Base-by-base conservation (phyloP, 345 rosid species). In the Leavenworthia alabamica region DNA sequence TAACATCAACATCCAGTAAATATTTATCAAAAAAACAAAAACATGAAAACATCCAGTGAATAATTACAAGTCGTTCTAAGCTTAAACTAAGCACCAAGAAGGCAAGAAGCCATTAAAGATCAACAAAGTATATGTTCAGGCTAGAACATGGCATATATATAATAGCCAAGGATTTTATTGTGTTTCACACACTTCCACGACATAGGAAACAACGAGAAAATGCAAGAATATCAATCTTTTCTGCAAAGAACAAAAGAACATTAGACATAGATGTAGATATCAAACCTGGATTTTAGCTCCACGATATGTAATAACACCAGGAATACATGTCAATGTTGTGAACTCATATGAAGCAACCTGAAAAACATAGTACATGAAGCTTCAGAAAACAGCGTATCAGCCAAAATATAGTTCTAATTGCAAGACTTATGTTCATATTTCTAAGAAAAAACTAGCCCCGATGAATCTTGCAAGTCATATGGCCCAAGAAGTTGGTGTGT, bases 301-400 rank as follows among this genome's bases (percentile, higher is more conserved):
- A 72, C 94, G 89, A 60, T 93, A 93, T 24, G 61, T 32, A 51
- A 93, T 93, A 71, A 89, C 99, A 16, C 96, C 97, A 1, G 97
- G 99, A 73, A 93, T 93, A 74, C 97, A 93, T 54, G 99, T 93
- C 72, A 89, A 78, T 13, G 97, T 93, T 4, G 99, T 93, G 77
- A 93, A 93, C 73, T 93, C 99, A 62, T 93, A 93, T 11, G 97
- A 93, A 61, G 99, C 97, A 74, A 93, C 96, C 99, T 93, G 82
- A 20, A 73, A 49, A 62, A 22, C 31, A 56, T 20, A 31, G 44
- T 8, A 42, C 24, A 61, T 9, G 15, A 13, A 44, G 8, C 27
- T 17, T 69, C 19, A 70, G 51, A 70, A 59, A 51, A 22, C 24
- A 42, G 14, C n/a, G 47, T 17, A 17, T 17, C 11, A 35, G 47